Conservation (phyloP, 768 basidiomycete genomes). For the Cystobasidium onofrii region DNA sequence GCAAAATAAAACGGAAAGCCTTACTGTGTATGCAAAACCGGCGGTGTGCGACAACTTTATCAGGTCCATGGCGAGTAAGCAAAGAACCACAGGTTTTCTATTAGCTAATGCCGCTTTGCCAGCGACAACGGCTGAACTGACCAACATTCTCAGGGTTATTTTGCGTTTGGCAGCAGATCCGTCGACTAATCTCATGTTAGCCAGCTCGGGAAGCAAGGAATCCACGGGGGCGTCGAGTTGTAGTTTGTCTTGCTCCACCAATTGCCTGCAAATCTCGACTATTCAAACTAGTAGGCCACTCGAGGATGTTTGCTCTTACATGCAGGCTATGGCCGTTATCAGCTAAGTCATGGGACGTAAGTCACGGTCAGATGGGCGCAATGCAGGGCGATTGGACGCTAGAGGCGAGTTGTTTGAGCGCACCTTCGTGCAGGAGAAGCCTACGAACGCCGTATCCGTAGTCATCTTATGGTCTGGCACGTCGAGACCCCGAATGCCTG, state of each 20-base stretch:
- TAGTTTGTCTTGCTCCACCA: constrained; percentile 31
- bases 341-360: constrained; percentile 6
- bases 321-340: constrained; percentile 26
- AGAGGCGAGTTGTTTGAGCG: background rate
- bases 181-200: constrained; percentile 14
- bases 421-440: constrained; percentile 34
- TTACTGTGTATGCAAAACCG: constrained; percentile 28
- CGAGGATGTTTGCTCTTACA: background rate
- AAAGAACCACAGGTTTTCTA: too few relatives aligned
- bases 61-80: background rate
- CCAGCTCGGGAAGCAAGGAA: constrained; percentile 17
- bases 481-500: constrained; percentile 24
- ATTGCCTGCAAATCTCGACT: background rate
- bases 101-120: too few relatives aligned
- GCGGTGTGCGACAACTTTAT: constrained; percentile 29
- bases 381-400: too few relatives aligned
- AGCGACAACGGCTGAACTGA: too few relatives aligned
- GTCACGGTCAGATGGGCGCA: too few relatives aligned
- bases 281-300: background rate
- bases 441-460: constrained; percentile 16
- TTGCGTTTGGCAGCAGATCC: constrained; percentile 10
- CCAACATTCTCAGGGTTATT: constrained; percentile 33
- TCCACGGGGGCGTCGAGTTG: constrained; percentile 33
- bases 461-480: constrained; percentile 27
- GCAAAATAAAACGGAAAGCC: background rate